phyloP scores from a whole-genome alignment of 2,329 filamentous ascomycete genomes.

The Sarocladium brachiariae region DNA sequence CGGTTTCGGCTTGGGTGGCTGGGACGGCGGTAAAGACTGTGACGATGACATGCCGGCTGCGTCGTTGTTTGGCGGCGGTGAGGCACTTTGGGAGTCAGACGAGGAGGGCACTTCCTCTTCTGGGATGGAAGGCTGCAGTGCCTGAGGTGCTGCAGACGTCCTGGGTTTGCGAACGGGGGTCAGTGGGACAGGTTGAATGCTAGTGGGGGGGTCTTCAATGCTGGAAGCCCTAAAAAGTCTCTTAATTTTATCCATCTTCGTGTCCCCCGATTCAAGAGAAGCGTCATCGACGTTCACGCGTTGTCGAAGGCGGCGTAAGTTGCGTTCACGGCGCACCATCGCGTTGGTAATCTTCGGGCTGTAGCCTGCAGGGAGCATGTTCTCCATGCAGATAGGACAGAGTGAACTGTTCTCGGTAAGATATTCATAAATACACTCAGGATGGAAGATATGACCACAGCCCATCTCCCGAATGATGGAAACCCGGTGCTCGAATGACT shows the following conservation, averaged over 20 bases:
- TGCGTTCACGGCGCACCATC: constrained; percentile 77
- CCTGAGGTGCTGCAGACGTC: not conserved
- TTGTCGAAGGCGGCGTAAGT: constrained; percentile 55
- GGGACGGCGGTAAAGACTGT: constrained; percentile 12
- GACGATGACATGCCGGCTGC: not conserved
- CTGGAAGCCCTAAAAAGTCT: constrained; percentile 26
- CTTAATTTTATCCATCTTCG: constrained; percentile 30
- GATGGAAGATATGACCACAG: constrained; percentile 90
- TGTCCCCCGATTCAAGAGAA: constrained; percentile 25
- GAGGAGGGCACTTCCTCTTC: constrained; percentile 3
- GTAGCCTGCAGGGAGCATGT: constrained; percentile 63
- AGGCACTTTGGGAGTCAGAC: not conserved
- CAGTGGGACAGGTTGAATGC: constrained; percentile 19
- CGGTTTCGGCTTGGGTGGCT: constrained; percentile 14
- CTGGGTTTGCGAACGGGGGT: constrained; percentile 16
- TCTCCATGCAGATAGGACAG: constrained; percentile 86
- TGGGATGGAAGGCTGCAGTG: not conserved
- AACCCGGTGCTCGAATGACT: constrained; percentile 62
- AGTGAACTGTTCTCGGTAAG: constrained; percentile 72
- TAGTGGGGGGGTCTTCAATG: constrained; percentile 4
- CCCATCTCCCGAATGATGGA: constrained; percentile 78
- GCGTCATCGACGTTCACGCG: constrained; percentile 38
- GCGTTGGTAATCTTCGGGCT: constrained; percentile 70
- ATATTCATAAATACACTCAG: constrained; percentile 84
- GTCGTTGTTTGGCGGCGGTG: not conserved